phyloP scores from a whole-genome alignment of 306 rosid species.

The Fagus sylvatica region DNA sequence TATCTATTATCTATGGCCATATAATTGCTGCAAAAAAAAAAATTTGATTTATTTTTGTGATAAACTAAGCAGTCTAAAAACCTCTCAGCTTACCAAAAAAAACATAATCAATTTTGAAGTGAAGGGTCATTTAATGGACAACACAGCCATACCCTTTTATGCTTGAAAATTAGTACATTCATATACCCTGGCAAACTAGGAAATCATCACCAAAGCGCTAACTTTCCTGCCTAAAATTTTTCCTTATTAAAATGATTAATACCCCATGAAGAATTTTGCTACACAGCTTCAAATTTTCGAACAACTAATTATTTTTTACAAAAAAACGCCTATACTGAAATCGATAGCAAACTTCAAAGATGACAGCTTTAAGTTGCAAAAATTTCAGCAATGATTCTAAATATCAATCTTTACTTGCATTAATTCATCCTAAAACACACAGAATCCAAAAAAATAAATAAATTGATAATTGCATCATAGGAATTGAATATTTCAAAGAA shows the following conservation, averaged over 20 bases:
- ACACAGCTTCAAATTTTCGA: not conserved
- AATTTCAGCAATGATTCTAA: not conserved
- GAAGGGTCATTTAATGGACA: not conserved
- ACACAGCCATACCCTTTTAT: not conserved
- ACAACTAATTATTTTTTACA: not conserved
- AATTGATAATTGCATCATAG: not conserved
- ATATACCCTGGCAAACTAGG: not conserved
- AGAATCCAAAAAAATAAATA: not conserved
- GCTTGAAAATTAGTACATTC: not conserved
- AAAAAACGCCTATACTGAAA: not conserved
- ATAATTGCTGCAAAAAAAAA: not conserved
- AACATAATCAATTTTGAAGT: not conserved
- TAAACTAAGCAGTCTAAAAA: not conserved
- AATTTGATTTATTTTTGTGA: not conserved
- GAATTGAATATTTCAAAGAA: not conserved
- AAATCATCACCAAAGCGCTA: not conserved
- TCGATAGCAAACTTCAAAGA: not conserved
- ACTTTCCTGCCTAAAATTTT: not conserved
- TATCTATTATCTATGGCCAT: not conserved
- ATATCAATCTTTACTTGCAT: not conserved
- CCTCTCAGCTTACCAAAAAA: not conserved
- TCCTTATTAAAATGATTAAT: not conserved
- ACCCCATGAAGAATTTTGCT: not conserved
- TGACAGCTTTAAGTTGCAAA: not conserved
- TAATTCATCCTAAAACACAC: not conserved